Conservation (phyloP, 2,329 filamentous ascomycete genomes). For the Nemania abortiva region DNA sequence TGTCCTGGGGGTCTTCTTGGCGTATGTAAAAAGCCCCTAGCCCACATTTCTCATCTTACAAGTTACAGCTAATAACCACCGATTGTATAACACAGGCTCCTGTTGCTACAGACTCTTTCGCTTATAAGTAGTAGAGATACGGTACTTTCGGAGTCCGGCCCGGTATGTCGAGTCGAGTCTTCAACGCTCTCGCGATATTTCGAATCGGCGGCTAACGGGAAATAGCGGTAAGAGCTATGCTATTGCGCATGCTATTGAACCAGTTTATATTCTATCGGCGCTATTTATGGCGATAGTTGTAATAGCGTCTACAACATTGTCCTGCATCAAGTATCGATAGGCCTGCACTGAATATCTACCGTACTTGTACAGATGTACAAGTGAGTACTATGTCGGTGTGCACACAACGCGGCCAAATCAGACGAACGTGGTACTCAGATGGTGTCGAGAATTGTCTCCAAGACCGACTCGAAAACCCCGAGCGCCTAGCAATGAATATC, state of each 20-base stretch:
- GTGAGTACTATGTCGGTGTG: background rate
- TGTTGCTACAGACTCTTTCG: background rate
- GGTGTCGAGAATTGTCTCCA: background rate
- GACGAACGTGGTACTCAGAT: background rate
- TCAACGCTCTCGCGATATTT: background rate
- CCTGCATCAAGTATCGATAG: background rate
- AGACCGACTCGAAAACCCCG: background rate
- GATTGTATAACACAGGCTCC: background rate
- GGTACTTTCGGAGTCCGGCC: slow-evolving; percentile 18
- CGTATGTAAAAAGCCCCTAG: slow-evolving; percentile 23
- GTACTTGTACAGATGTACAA: background rate
- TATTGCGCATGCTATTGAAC: slow-evolving; percentile 1
- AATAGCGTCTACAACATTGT: background rate
- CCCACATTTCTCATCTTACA: slow-evolving; percentile 18
- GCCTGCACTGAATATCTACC: background rate
- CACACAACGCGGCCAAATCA: no score
- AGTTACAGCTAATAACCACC: background rate
- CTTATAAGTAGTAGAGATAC: background rate
- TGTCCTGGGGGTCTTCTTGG: slow-evolving; percentile 13
- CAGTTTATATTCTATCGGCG: background rate
- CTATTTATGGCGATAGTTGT: background rate
- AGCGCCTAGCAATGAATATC: background rate
- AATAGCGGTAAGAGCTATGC: background rate
- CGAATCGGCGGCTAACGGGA: background rate
- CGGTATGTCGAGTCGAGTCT: slow-evolving; percentile 4